Evolutionary conservation across 2,329 filamentous ascomycete genomes (phyloP).

Genomic region (Xylariaceae sp.): DNA sequence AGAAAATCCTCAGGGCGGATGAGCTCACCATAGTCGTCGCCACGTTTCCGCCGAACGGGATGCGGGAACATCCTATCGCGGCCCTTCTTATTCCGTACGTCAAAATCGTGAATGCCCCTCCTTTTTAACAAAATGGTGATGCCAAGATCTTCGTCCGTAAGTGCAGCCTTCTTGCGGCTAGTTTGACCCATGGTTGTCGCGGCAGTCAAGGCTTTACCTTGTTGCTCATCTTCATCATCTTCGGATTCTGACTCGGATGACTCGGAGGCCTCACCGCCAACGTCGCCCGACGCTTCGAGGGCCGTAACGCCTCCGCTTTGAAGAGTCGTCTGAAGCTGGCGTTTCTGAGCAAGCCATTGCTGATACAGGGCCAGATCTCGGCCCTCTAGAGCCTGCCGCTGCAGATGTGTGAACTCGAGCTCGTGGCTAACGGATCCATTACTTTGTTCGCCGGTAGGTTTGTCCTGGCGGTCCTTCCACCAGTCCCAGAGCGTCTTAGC

Average conservation of each 20-base stretch:
- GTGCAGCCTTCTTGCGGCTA: slow-evolving; percentile 74
- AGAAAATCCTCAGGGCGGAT: slow-evolving; percentile 93
- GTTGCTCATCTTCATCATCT: slow-evolving; percentile 81
- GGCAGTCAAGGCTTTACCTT: slow-evolving; percentile 85
- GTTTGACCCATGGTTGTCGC: slow-evolving; percentile 79
- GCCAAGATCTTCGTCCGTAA: slow-evolving; percentile 85
- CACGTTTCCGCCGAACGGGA: slow-evolving; percentile 67
- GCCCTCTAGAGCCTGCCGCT: slow-evolving; percentile 60
- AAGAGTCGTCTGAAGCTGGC: slow-evolving; percentile 76
- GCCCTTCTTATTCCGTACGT: slow-evolving; percentile 84
- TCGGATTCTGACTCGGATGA: slow-evolving; percentile 82
- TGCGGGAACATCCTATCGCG: slow-evolving; percentile 90
- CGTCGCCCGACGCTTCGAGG: slow-evolving; percentile 63
- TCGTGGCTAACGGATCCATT: slow-evolving; percentile 52
- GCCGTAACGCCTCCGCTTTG: slow-evolving; percentile 60
- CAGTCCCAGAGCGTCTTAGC: slow-evolving; percentile 72
- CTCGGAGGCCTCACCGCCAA: slow-evolving; percentile 77
- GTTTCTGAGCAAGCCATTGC: slow-evolving; percentile 82
- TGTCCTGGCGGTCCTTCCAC: slow-evolving; percentile 61
- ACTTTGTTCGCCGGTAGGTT: slow-evolving; percentile 26
- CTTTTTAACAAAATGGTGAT: slow-evolving; percentile 84
- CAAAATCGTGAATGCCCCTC: slow-evolving; percentile 88
- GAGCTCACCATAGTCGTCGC: slow-evolving; percentile 88
- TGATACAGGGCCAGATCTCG: slow-evolving; percentile 79
- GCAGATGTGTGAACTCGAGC: slow-evolving; percentile 52